These are phyloP conservation scores for Lunularia cruciata DNA, from an alignment of 225 moss, liverwort and hornwort genomes.

Conservation along the genomic window DNA sequence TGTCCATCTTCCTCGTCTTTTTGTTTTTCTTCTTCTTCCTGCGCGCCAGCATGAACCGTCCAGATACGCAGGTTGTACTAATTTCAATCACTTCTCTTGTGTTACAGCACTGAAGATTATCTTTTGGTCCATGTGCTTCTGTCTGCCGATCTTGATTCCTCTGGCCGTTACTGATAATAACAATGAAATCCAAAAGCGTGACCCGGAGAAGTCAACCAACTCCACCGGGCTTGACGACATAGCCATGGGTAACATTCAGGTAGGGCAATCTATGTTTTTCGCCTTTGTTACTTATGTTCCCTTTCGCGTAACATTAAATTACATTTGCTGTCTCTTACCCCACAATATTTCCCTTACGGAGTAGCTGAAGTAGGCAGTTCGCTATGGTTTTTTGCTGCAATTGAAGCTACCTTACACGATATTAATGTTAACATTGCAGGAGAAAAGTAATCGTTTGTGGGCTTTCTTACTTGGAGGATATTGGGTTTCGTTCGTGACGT, in stretches of 20 bases:
- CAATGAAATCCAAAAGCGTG: slow-evolving; percentile 20
- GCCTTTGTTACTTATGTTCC: too few relatives aligned
- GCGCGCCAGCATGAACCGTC: too few relatives aligned
- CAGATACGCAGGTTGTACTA: too few relatives aligned
- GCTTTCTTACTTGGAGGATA: slow-evolving; percentile 61
- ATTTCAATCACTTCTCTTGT: background rate
- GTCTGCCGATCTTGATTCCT: slow-evolving; percentile 62
- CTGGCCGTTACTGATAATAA: slow-evolving; percentile 56
- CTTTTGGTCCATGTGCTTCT: slow-evolving; percentile 40
- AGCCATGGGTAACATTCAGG: slow-evolving; percentile 74
- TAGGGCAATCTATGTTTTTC: slow-evolving; percentile 21
- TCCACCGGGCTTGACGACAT: slow-evolving; percentile 55
- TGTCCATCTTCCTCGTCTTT: too few relatives aligned
- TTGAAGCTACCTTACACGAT: background rate
- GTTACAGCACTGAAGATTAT: slow-evolving; percentile 68
- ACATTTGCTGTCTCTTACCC: background rate
- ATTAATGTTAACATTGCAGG: slow-evolving; percentile 33
- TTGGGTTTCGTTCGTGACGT: slow-evolving; percentile 71
- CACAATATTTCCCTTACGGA: background rate
- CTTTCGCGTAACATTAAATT: too few relatives aligned
- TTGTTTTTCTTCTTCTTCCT: too few relatives aligned
- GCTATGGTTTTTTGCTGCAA: background rate
- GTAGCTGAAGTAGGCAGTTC: background rate
- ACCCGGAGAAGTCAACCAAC: background rate
- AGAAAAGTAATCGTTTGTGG: slow-evolving; percentile 61